phyloP scores from a whole-genome alignment of 306 rosid genomes.

The Quercus rubra region DNA sequence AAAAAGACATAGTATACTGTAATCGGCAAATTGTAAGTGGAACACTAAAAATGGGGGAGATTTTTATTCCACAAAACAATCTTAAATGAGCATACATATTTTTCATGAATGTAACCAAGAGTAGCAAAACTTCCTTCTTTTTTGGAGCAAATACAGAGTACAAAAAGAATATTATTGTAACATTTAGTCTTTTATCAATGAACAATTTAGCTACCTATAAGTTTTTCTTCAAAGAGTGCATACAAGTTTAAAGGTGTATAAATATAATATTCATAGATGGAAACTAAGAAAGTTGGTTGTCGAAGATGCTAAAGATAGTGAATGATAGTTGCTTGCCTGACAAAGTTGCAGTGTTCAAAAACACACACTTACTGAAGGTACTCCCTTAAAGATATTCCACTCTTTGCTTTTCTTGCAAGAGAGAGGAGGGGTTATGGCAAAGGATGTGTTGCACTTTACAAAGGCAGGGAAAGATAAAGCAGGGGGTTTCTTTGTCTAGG shows the following conservation, averaged over 20 bases:
- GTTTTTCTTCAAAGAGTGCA: neutral
- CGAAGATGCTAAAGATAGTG: neutral
- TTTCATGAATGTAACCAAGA: neutral
- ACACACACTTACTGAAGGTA: neutral
- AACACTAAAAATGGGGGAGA: neutral
- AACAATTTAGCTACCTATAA: neutral
- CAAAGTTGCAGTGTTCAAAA: slow-evolving; percentile 1
- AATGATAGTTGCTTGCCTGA: slow-evolving; percentile 26
- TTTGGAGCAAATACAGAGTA: neutral
- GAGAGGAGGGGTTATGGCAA: neutral
- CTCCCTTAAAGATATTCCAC: neutral
- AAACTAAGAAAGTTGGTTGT: neutral
- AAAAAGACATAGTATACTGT: too few species aligned
- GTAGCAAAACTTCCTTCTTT: neutral
- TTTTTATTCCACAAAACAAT: neutral
- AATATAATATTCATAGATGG: neutral
- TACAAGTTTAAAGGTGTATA: neutral
- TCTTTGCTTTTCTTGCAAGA: slow-evolving; percentile 24
- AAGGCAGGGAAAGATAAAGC: neutral
- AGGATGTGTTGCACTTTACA: neutral
- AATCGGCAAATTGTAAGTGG: too few species aligned
- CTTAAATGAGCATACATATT: too few species aligned
- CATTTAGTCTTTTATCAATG: neutral
- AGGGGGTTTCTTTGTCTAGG: neutral
- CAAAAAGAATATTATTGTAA: neutral